These are phyloP conservation scores for Xylariaceae sp. DNA, from an alignment of 2,329 filamentous ascomycete genomes.

Conservation along the genomic window DNA sequence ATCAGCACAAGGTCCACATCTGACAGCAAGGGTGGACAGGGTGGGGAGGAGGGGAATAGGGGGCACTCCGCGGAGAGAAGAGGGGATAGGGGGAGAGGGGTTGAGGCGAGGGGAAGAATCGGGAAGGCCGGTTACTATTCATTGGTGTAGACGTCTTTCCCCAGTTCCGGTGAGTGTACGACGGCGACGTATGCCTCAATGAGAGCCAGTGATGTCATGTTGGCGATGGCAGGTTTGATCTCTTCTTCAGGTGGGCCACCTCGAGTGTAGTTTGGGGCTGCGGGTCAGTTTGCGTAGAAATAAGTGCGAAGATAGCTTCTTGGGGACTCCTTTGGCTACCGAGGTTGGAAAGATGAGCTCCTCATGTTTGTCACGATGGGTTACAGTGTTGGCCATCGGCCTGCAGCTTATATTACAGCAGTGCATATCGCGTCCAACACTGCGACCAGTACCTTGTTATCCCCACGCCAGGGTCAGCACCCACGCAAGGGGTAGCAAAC, in stretches of 20 bases:
- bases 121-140: constrained; percentile 1
- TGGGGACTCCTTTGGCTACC: background rate
- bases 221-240: background rate
- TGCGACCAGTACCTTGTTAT: too few species aligned
- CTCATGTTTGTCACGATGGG: too few species aligned
- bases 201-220: background rate
- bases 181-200: constrained; percentile 1
- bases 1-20: background rate
- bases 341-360: background rate
- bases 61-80: background rate
- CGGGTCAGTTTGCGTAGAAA: background rate
- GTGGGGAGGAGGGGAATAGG: background rate
- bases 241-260: too few species aligned
- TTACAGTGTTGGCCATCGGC: too few species aligned
- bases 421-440: too few species aligned
- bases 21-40: too few species aligned
- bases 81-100: too few species aligned
- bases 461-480: too few species aligned
- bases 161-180: background rate
- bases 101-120: too few species aligned
- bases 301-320: background rate
- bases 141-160: constrained; percentile 2
- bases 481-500: too few species aligned
- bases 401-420: too few species aligned
- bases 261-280: too few species aligned